phyloP scores from a whole-genome alignment of 1,284 basidiomycete genomes.

The Neolentinus lepideus region DNA sequence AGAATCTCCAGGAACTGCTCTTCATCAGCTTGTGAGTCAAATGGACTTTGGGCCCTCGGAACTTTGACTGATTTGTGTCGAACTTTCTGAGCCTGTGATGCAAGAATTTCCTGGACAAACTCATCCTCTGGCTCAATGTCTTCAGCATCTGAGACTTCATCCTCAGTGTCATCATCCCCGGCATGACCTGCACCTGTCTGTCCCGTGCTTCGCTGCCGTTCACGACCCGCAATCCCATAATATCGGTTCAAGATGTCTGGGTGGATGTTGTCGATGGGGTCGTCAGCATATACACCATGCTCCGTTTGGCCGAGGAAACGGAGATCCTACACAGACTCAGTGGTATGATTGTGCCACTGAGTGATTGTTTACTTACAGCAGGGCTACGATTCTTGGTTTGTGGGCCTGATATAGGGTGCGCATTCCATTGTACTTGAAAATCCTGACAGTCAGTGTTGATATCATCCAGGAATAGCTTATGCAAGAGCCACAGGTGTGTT shows the following conservation, averaged over 20 bases:
- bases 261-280: slow-evolving; percentile 6
- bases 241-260: slow-evolving; percentile 8
- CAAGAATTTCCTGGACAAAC: neutral
- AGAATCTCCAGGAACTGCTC: slow-evolving; percentile 4
- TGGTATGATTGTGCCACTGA: neutral
- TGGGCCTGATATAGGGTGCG: slow-evolving; percentile 25
- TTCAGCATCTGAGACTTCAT: neutral
- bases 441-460: slow-evolving; percentile 31
- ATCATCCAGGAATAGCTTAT: slow-evolving; percentile 28
- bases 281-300: slow-evolving; percentile 9
- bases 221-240: slow-evolving; percentile 8
- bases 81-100: slow-evolving; percentile 8
- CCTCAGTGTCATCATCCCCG: slow-evolving; percentile 5
- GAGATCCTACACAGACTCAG: slow-evolving; percentile 18
- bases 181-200: slow-evolving; percentile 9
- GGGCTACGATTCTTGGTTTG: slow-evolving; percentile 17
- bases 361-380: slow-evolving; percentile 12
- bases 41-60: slow-evolving; percentile 11
- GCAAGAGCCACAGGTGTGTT: slow-evolving; percentile 35
- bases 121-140: neutral
- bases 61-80: slow-evolving; percentile 15
- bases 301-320: slow-evolving; percentile 16
- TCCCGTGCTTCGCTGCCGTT: neutral
- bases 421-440: slow-evolving; percentile 31
- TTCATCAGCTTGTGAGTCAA: slow-evolving; percentile 6